phyloP scores from a whole-genome alignment of 2,329 filamentous ascomycete species.

The Fusarium zealandicum region DNA sequence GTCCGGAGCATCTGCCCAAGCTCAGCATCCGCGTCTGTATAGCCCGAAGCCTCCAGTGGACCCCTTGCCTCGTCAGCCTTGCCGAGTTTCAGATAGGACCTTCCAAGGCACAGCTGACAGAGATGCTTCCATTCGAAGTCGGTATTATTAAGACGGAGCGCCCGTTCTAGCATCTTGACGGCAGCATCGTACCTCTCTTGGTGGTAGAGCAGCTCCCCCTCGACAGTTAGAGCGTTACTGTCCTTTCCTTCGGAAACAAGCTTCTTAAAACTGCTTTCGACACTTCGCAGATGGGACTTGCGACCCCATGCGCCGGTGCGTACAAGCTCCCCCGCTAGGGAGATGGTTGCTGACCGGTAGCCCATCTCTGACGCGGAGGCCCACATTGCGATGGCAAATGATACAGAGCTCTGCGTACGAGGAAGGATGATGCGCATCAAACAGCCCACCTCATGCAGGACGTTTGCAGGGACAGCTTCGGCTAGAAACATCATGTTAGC shows the following conservation, averaged over 20 bases:
- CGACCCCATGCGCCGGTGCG: conserved; percentile 30
- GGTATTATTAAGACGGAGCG: conserved; percentile 28
- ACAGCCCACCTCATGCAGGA: conserved; percentile 42
- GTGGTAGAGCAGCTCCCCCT: conserved; percentile 43
- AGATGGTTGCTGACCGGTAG: conserved; percentile 43
- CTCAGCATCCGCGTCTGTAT: conserved; percentile 39
- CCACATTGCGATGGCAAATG: conserved; percentile 41
- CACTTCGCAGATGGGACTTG: conserved; percentile 17
- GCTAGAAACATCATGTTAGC: conserved; percentile 24
- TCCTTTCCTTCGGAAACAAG: conserved; percentile 44
- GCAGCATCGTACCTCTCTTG: conserved; percentile 38
- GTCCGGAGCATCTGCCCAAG: conserved; percentile 39
- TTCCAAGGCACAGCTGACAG: conserved; percentile 41
- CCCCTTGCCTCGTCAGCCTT: conserved; percentile 34
- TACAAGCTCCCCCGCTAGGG: conserved; percentile 36
- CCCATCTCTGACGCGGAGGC: conserved; percentile 44
- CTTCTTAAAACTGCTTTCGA: conserved; percentile 43
- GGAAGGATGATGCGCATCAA: conserved; percentile 33
- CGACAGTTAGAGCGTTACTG: conserved; percentile 46
- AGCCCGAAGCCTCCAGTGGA: conserved; percentile 32
- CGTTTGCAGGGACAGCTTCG: conserved; percentile 25
- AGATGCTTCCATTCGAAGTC: conserved; percentile 41
- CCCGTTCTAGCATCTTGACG: conserved; percentile 32
- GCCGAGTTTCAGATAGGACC: conserved; percentile 34
- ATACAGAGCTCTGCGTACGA: conserved; percentile 4